Evolutionary conservation across 495 filamentous ascomycete genomes (phyloP).

Genomic region (Aspergillus saccharolyticus): DNA sequence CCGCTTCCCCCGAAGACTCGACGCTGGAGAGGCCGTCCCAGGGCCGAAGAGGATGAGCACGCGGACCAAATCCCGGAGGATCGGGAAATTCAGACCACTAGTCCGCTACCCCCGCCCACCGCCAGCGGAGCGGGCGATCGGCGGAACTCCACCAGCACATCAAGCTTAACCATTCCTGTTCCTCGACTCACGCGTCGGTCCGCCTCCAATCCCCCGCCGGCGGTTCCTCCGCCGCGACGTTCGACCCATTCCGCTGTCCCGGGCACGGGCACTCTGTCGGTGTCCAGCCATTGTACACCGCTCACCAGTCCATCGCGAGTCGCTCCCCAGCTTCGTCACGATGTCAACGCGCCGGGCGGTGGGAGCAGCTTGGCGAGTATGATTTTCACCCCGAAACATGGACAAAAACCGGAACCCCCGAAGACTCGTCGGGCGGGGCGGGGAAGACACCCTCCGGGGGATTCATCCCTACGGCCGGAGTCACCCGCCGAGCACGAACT

Average conservation of each 20-base stretch:
- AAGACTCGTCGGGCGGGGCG: conserved; percentile 38
- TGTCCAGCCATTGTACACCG: conserved; percentile 23
- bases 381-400: conserved; percentile 16
- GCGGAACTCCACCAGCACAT: conserved; percentile 26
- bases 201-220: conserved; percentile 37
- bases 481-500: neutral
- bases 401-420: conserved; percentile 34
- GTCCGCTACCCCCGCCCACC: conserved; percentile 18
- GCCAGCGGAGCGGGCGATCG: conserved; percentile 16
- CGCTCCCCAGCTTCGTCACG: neutral
- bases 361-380: neutral
- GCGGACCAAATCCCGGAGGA: conserved; percentile 23
- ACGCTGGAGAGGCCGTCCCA: conserved; percentile 36
- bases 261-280: neutral
- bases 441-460: conserved; percentile 26
- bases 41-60: conserved; percentile 27
- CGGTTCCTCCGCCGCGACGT: conserved; percentile 37
- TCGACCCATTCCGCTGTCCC: conserved; percentile 24
- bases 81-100: conserved; percentile 10
- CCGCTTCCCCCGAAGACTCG: conserved; percentile 42
- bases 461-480: conserved; percentile 13
- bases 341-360: neutral
- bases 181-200: conserved; percentile 28
- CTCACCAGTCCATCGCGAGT: conserved; percentile 17
- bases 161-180: conserved; percentile 23